Evolutionary conservation across 2,329 filamentous ascomycete genomes (phyloP), one percentile per base, ranked within the genome.

Genomic region (Claviceps spartinae): DNA sequence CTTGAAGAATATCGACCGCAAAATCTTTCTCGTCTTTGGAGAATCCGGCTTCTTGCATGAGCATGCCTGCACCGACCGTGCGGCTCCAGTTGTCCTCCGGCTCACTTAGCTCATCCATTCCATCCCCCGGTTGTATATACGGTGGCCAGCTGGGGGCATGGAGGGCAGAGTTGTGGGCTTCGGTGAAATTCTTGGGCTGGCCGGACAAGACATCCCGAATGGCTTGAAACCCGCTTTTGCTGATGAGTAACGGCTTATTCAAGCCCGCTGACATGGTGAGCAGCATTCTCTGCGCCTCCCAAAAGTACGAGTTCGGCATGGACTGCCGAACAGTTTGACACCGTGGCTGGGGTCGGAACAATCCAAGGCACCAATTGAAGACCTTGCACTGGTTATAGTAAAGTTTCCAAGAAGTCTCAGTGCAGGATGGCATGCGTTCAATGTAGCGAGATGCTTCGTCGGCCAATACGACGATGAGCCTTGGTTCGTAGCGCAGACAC

Each of bases 81-180:
- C 79, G 70, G 52, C 77, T 79, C 56, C 73, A 68, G 54, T 76
- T 75, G 26, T 80, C 76, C 45, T 77, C 71, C 1, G 66, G 67
- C 5, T 70, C 69, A 49, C 72, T 69, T 49, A 66, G 69, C 56
- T 80, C 79, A 60, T 84, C 81, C 55, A 78, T 74, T 1, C 79
- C 80, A 58, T 83, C 76, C 53, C 75, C 72, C 11, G 75, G 70
- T 40, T 71, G 68, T 51, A 78, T 66, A 63, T 81, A 83, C 0
- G 81, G 81, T 9, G 81, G 81, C 81, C 80, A 83, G 2, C 71
- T 72, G 48, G 72, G 69, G 2, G 69, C 66, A 52, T 79, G 71
- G 30, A 77, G 72, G 20, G 64, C 57, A 1, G 75, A 71, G 36
- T 72, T 73, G 37, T 69, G 71, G 14, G 63, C 65, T 62, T 84